These are phyloP conservation scores for Hypoxylon lienhwacheense DNA, from an alignment of 495 filamentous ascomycete species.

Conservation along the genomic window DNA sequence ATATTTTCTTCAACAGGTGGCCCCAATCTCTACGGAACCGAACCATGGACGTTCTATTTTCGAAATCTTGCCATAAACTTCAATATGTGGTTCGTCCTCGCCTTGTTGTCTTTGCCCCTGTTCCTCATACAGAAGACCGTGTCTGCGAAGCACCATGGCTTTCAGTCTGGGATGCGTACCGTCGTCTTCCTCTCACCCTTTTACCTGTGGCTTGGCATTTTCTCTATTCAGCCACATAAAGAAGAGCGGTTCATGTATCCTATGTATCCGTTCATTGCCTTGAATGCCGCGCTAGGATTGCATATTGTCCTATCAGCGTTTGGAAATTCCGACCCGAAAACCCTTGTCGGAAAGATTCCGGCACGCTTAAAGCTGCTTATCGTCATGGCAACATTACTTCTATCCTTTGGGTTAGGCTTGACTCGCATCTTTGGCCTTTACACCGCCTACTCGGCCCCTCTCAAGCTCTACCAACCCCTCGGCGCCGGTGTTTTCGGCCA, in stretches of 20 bases:
- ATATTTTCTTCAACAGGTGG: constrained; percentile 79
- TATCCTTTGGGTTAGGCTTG: constrained; percentile 65
- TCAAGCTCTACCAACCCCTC: constrained; percentile 68
- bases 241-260: constrained; percentile 99
- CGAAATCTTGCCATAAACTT: constrained; percentile 93
- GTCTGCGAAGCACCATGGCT: constrained; percentile 45
- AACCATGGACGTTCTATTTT: constrained; percentile 96
- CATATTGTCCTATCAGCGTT: constrained; percentile 75
- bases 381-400: constrained; percentile 54
- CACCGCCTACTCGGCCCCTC: constrained; percentile 81
- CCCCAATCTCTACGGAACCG: constrained; percentile 92
- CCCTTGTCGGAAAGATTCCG: constrained; percentile 68
- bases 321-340: constrained; percentile 66
- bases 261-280: constrained; percentile 86
- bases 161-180: constrained; percentile 63
- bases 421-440: constrained; percentile 78
- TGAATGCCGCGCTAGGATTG: constrained; percentile 85
- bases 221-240: constrained; percentile 92
- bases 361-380: constrained; percentile 65
- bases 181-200: constrained; percentile 78
- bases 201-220: constrained; percentile 93
- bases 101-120: constrained; percentile 69
- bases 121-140: constrained; percentile 54
- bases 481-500: constrained; percentile 52
- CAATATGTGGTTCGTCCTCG: constrained; percentile 88